Percentiles rank a stretch among this genome's conserved stretches.
Evolutionary conservation across 129 eudicot species (phyloP).

Genomic region (Helichrysum umbraculigerum): DNA sequence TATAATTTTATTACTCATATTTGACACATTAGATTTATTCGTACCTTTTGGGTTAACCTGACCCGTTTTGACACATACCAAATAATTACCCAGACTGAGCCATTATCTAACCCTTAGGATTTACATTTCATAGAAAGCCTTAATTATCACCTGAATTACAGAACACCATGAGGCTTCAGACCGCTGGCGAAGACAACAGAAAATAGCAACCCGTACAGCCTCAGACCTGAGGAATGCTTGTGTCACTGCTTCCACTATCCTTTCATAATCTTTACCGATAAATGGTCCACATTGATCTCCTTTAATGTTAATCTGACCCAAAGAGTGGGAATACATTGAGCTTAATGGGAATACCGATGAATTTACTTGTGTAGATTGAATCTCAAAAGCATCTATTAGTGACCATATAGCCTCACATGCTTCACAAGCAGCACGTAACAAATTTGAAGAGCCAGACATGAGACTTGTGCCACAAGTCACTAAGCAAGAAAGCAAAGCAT

Average conservation of each 20-base stretch:
- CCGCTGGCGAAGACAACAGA: conserved; percentile 84
- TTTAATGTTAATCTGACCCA: conserved; percentile 49
- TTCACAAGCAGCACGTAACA: conserved; percentile 84
- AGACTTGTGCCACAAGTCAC: conserved; percentile 77
- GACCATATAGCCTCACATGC: conserved; percentile 88
- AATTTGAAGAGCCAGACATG: conserved; percentile 74
- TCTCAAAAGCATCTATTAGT: conserved; percentile 71
- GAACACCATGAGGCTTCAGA: conserved; percentile 62
- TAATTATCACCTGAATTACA: conserved; percentile 61
- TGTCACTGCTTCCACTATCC: conserved; percentile 59
- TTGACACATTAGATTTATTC: too few species aligned
- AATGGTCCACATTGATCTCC: conserved; percentile 46
- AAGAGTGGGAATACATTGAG: conserved; percentile 51
- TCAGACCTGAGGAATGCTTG: conserved; percentile 76
- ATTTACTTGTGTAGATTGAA: conserved; percentile 40
- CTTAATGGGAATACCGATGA: conserved; percentile 55
- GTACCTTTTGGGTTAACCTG: too few species aligned
- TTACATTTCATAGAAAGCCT: background rate
- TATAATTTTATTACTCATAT: background rate
- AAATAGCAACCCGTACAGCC: conserved; percentile 74
- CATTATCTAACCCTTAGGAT: background rate
- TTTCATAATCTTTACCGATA: conserved; percentile 48
- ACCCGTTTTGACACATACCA: too few species aligned
- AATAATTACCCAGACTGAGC: too few species aligned
- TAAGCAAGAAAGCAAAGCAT: conserved; percentile 60